Conservation (phyloP, 495 filamentous ascomycete genomes). For the Daldinia bambusicola region DNA sequence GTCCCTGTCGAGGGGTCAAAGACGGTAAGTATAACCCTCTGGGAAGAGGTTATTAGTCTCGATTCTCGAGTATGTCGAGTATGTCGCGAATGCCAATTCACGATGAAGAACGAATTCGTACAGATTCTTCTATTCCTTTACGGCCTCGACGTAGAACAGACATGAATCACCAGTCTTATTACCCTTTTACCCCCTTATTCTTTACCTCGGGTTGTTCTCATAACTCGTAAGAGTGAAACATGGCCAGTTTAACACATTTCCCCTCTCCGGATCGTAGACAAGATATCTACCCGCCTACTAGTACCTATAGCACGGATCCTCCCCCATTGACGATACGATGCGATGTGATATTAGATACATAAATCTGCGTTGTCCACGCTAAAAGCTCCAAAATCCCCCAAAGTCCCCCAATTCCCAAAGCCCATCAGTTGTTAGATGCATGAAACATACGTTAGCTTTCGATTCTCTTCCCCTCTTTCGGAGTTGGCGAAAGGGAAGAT, state of each 20-base stretch:
- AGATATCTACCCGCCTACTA: too few species aligned
- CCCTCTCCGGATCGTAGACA: too few species aligned
- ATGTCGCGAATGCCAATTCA: too few species aligned
- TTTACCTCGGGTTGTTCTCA: not conserved
- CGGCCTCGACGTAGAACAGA: too few species aligned
- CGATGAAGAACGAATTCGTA: too few species aligned
- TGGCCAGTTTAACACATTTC: not conserved
- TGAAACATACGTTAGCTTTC: conserved; percentile 15
- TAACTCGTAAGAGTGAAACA: not conserved
- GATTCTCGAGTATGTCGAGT: not conserved
- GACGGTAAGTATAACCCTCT: not conserved
- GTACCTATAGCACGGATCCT: too few species aligned
- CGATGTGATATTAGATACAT: too few species aligned
- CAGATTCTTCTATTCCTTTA: too few species aligned
- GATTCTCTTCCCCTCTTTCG: conserved; percentile 21
- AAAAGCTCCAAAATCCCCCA: not conserved
- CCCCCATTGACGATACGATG: too few species aligned
- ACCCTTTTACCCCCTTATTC: not conserved
- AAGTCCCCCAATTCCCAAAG: conserved; percentile 11
- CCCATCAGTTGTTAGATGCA: conserved; percentile 17
- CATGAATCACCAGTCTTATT: too few species aligned
- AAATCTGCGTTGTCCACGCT: conserved; percentile 17
- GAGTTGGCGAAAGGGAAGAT: conserved; percentile 16
- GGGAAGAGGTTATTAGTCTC: not conserved
- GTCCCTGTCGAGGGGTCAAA: not conserved